Conservation (phyloP, 352 stramenopile genomes). For the Pythium rhizo-oryzae region DNA sequence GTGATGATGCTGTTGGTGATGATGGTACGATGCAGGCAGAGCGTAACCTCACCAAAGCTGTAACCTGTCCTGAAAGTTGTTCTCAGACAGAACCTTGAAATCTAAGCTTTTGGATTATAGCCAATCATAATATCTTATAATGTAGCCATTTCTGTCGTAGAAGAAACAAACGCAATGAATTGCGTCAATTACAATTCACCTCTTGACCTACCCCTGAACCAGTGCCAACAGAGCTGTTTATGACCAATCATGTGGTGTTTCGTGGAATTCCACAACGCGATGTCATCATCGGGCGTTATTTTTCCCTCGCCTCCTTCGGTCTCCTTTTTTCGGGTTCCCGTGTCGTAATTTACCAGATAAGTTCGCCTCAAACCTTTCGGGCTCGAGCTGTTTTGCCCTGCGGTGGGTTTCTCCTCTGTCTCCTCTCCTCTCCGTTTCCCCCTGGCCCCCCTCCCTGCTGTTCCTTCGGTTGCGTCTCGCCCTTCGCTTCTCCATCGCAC, state of each 20-base stretch:
- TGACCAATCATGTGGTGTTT: constrained; percentile 57
- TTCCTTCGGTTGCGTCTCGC: constrained; percentile 18
- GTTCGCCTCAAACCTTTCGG: constrained; percentile 8
- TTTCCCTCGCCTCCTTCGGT: neutral
- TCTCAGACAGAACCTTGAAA: too few species aligned
- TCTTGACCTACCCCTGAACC: constrained; percentile 21
- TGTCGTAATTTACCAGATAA: constrained; percentile 23
- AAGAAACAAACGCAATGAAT: constrained; percentile 1
- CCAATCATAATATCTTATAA: too few species aligned
- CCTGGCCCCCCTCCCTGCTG: neutral
- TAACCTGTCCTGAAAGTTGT: neutral
- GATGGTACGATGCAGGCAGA: neutral
- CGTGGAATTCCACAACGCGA: constrained; percentile 40
- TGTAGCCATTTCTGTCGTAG: too few species aligned
- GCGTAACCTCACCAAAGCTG: neutral
- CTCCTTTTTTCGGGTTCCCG: neutral
- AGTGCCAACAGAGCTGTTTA: constrained; percentile 28
- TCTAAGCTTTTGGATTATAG: neutral
- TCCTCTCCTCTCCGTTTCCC: constrained; percentile 17
- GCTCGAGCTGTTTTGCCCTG: too few species aligned
- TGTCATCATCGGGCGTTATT: constrained; percentile 21
- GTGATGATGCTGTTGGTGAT: constrained; percentile 1
- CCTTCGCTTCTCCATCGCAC: constrained; percentile 21
- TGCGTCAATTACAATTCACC: constrained; percentile 21
- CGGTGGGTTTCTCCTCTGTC: constrained; percentile 9